Evolutionary conservation across 2,329 filamentous ascomycete species (phyloP).

Genomic region (Beauveria scarabaeidicola): DNA sequence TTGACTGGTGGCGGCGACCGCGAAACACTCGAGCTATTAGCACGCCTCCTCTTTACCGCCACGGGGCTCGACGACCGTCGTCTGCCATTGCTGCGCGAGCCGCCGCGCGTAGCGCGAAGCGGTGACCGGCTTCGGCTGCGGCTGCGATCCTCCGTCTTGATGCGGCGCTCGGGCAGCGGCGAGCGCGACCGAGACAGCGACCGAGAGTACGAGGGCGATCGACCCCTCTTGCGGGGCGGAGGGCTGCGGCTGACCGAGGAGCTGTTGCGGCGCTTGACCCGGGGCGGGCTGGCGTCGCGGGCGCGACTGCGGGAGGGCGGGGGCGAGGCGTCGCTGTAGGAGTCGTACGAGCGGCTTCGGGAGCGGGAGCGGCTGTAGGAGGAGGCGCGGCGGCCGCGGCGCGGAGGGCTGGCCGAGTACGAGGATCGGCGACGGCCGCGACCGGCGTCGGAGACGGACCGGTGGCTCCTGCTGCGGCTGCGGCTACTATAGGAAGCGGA

Average conservation of each 20-base stretch:
- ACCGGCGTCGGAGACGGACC: background rate
- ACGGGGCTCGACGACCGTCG: slow-evolving; percentile 18
- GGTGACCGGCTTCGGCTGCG: background rate
- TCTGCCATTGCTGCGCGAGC: background rate
- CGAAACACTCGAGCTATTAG: slow-evolving; percentile 23
- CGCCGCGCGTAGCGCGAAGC: background rate
- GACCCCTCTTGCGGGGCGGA: background rate
- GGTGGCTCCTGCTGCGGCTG: slow-evolving; percentile 16
- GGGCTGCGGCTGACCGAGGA: background rate
- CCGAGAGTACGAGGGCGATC: slow-evolving; percentile 4
- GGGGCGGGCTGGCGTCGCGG: slow-evolving; percentile 1
- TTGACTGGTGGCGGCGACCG: slow-evolving; percentile 25
- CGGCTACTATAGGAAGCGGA: slow-evolving; percentile 33
- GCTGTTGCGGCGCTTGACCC: slow-evolving; percentile 4
- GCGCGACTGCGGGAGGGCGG: background rate
- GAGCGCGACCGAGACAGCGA: background rate
- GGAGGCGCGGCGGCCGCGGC: background rate
- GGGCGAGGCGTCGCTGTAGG: slow-evolving; percentile 5
- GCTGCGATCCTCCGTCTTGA: background rate
- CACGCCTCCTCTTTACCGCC: slow-evolving; percentile 14
- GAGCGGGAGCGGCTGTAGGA: slow-evolving; percentile 8
- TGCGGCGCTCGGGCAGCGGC: background rate
- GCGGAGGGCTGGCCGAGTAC: background rate
- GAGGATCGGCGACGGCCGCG: background rate
- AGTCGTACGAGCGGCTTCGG: slow-evolving; percentile 8